Base-by-base conservation (phyloP, 805 yeast species). In the Monosporozyma unispora region DNA sequence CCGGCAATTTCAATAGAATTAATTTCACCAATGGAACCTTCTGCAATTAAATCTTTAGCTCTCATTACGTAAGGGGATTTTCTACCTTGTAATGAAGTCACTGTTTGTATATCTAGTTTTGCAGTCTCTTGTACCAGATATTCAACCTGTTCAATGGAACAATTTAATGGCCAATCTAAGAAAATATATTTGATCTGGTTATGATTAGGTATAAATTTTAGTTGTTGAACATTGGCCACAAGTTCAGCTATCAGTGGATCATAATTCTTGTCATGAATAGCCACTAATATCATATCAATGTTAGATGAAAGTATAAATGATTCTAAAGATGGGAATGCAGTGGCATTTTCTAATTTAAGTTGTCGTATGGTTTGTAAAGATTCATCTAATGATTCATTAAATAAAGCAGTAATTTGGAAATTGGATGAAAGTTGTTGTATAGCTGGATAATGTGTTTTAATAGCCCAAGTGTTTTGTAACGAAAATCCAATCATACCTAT, bases 141-240 rank as follows among this genome's bases (percentile, higher is more conserved):
- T 44, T 56, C 55, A 21, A 54, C 52, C 40, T 56, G 48, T 21
- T 50, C 40, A 8, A 53, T 14, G 10, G 54, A 47, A 35, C 51
- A 48, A 39, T 53, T 57, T 25, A 58, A 42, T 16, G 57, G 48
- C 61, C 60, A 58, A 43, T 58, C 61, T 10, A 55, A 51, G 28
- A 52, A 55, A 19, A 58, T 25, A 46, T 53, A 56, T 27, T 49
- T 51, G 8, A 50, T n/a, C 8, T 22, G 25, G 4, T 35, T 45
- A 45, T 39, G 31, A 27, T 37, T 27, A 7, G 38, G 38, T 3
- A 52, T 35, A 25, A 48, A 46, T 6, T 28, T 25, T n/a, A 44
- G 39, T 16, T 37, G 41, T 16, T 39, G 33, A 14, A 51, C 46
- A 38, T 51, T 37, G 21, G 51, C 47, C 41, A 57, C 35, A 6